phyloP scores from a whole-genome alignment of 495 filamentous ascomycete genomes.

The Hyaloscypha hepaticicola region DNA sequence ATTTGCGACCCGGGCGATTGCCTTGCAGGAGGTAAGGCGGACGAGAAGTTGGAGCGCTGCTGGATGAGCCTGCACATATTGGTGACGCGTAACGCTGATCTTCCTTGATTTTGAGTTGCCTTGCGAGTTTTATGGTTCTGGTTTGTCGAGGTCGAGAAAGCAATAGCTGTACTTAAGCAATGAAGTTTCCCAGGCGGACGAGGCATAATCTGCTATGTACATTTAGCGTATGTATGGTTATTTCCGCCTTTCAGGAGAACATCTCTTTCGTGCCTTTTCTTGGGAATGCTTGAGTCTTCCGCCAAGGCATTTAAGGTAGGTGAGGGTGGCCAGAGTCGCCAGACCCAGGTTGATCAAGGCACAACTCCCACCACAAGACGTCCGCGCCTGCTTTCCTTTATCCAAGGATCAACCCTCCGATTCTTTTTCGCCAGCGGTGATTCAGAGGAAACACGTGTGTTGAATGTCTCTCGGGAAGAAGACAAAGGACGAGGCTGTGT shows the following conservation, averaged over 20 bases:
- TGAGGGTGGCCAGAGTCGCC: neutral
- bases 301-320: neutral
- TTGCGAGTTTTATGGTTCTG: neutral
- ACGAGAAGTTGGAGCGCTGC: neutral
- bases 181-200: neutral
- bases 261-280: neutral
- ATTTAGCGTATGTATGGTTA: neutral
- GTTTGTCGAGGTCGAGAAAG: neutral
- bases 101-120: neutral
- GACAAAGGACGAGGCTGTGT: neutral
- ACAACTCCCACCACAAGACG: neutral
- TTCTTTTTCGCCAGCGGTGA: neutral
- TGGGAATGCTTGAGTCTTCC: neutral
- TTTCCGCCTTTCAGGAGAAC: neutral
- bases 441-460: neutral
- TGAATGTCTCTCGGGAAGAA: neutral
- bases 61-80: neutral
- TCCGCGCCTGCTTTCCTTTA: neutral
- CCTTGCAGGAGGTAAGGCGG: neutral
- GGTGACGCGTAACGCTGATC: neutral
- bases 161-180: neutral
- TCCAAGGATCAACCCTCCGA: neutral
- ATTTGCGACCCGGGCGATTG: neutral
- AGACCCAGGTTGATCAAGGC: neutral
- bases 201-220: neutral